Conservation (phyloP, 306 rosid species). For the Echinosophora koreensis region DNA sequence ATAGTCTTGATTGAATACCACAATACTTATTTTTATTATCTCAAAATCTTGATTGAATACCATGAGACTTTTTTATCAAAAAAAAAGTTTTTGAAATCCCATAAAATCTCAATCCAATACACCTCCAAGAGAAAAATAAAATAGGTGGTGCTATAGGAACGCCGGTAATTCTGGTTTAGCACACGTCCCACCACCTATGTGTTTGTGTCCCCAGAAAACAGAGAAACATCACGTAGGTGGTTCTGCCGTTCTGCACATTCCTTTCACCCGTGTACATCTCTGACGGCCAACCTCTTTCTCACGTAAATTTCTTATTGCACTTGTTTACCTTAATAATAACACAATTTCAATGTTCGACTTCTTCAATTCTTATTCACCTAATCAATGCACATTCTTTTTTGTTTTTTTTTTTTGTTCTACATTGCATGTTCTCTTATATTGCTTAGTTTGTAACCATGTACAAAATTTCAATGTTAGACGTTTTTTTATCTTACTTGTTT, state of each 20-base stretch:
- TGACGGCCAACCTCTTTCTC: slow-evolving; percentile 1
- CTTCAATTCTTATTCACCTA: neutral
- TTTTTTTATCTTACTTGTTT: neutral
- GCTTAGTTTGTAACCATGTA: neutral
- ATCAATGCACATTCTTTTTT: neutral
- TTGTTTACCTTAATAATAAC: neutral
- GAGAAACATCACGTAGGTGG: neutral
- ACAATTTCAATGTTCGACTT: neutral
- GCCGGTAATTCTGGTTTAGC: slow-evolving; percentile 37
- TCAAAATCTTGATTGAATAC: too few relatives aligned
- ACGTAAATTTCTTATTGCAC: slow-evolving; percentile 27
- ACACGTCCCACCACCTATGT: neutral
- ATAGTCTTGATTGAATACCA: too few relatives aligned
- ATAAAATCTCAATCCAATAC: too few relatives aligned
- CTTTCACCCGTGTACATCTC: slow-evolving; percentile 22
- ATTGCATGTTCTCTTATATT: neutral
- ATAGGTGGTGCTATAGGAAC: slow-evolving; percentile 1
- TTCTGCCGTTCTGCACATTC: slow-evolving; percentile 3
- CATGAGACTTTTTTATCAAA: too few relatives aligned
- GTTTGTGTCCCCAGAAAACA: slow-evolving; percentile 36
- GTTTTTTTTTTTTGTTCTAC: neutral
- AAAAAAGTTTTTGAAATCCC: too few relatives aligned
- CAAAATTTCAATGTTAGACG: neutral
- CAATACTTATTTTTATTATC: too few relatives aligned
- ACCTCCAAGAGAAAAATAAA: too few relatives aligned